Percentiles rank a stretch among this genome's conserved stretches.
phyloP scores from a whole-genome alignment of 345 rosid species.

The Ailanthus altissimus region DNA sequence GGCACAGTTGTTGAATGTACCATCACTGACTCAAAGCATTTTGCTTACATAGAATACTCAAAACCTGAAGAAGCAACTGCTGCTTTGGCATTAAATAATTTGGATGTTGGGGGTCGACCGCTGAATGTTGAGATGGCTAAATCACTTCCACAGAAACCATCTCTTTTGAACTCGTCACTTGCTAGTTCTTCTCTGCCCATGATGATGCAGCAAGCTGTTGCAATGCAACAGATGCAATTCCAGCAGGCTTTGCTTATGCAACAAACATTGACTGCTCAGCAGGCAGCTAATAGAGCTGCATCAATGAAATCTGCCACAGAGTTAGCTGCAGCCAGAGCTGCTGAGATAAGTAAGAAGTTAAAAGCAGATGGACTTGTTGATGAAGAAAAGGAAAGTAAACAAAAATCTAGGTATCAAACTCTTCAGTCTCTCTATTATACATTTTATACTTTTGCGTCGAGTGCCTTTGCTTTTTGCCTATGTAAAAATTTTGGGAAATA shows the following conservation, averaged over 20 bases:
- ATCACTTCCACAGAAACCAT: conserved; percentile 79
- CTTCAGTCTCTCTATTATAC: not conserved
- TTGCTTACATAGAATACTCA: conserved; percentile 85
- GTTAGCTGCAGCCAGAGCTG: conserved; percentile 96
- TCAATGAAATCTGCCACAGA: conserved; percentile 98
- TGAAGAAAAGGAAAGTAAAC: conserved; percentile 60
- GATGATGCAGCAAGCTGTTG: conserved; percentile 99
- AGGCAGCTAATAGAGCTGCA: conserved; percentile 95
- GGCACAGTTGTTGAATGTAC: conserved; percentile 84
- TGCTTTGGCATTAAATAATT: conserved; percentile 84
- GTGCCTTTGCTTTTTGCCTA: not conserved
- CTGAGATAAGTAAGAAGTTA: conserved; percentile 87
- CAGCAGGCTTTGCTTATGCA: conserved; percentile 98
- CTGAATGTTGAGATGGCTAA: conserved; percentile 97
- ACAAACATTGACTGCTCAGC: conserved; percentile 91
- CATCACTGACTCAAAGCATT: conserved; percentile 84
- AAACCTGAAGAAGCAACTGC: conserved; percentile 92
- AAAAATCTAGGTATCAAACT: conserved; percentile 58
- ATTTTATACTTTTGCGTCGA: not conserved
- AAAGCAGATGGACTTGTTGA: conserved; percentile 73
- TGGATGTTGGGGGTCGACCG: conserved; percentile 93
- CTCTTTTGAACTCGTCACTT: conserved; percentile 46
- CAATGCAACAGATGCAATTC: conserved; percentile 98
- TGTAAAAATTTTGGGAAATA: not conserved
- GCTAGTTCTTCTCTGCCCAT: conserved; percentile 82